Conservation (phyloP, 306 rosid genomes). For the Rubus parviflorus region DNA sequence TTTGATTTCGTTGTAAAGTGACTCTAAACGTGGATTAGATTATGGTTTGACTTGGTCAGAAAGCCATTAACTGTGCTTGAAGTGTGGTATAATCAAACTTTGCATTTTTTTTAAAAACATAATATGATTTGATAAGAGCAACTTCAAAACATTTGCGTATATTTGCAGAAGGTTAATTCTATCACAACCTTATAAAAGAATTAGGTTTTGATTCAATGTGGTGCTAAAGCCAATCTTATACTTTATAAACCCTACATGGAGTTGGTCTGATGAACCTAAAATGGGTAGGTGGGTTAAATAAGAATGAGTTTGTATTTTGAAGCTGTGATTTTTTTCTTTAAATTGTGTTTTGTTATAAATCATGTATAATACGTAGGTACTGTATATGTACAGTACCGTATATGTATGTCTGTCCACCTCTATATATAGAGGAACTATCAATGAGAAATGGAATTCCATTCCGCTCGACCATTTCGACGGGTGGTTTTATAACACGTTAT, state of each 20-base stretch:
- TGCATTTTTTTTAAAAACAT: not conserved
- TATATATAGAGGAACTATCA: no score
- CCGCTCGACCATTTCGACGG: no score
- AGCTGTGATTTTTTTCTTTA: no score
- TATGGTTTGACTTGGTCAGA: not conserved
- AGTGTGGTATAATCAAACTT: not conserved
- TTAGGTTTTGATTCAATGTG: not conserved
- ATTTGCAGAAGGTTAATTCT: not conserved
- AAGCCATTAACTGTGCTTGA: not conserved
- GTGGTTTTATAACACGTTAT: no score
- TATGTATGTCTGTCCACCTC: no score
- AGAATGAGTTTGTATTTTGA: no score
- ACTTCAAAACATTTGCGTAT: not conserved
- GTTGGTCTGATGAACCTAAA: not conserved
- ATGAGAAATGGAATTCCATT: no score
- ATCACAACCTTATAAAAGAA: not conserved
- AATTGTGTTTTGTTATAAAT: no score
- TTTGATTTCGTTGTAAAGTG: no score
- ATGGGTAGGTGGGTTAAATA: no score
- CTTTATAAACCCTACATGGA: not conserved
- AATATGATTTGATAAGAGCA: not conserved
- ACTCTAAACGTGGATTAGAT: not conserved
- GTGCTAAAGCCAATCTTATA: not conserved
- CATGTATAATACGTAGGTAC: no score
- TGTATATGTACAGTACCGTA: no score